A percentile compares a stretch with the other conserved stretches of the same genome.
Evolutionary conservation across 257 asterid genomes (phyloP).

Genomic region (Coffea canephora): DNA sequence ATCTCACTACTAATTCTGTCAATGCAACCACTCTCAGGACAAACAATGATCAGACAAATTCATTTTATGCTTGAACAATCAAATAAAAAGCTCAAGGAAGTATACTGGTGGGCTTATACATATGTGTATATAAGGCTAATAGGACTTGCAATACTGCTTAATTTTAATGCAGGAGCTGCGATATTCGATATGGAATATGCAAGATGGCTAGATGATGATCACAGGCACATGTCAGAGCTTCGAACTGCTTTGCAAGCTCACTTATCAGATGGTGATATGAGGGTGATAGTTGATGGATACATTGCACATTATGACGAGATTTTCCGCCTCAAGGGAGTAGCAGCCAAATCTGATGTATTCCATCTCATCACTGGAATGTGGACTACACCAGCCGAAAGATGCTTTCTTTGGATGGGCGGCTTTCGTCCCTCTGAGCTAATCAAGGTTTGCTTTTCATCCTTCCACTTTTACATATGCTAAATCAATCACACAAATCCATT

Average conservation of each 20-base stretch:
- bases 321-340: constrained; percentile 66
- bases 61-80: neutral
- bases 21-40: neutral
- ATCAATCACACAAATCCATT: neutral
- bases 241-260: constrained; percentile 78
- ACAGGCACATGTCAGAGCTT: constrained; percentile 75
- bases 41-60: neutral
- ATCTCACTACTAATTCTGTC: neutral
- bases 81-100: neutral
- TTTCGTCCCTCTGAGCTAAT: constrained; percentile 86
- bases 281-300: constrained; percentile 67
- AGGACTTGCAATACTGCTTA: neutral
- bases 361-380: constrained; percentile 89
- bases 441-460: constrained; percentile 45
- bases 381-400: constrained; percentile 81
- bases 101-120: neutral
- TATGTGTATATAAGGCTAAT: no score
- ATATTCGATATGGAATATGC: constrained; percentile 92
- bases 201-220: constrained; percentile 90
- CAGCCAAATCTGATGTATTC: constrained; percentile 83
- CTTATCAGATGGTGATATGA: constrained; percentile 64
- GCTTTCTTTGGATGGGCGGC: constrained; percentile 96
- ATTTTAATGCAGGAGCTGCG: constrained; percentile 56
- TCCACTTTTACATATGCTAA: neutral
- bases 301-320: constrained; percentile 76